phyloP scores from a whole-genome alignment of 1,139 yeast genomes.

The Komagataea norvegica region DNA sequence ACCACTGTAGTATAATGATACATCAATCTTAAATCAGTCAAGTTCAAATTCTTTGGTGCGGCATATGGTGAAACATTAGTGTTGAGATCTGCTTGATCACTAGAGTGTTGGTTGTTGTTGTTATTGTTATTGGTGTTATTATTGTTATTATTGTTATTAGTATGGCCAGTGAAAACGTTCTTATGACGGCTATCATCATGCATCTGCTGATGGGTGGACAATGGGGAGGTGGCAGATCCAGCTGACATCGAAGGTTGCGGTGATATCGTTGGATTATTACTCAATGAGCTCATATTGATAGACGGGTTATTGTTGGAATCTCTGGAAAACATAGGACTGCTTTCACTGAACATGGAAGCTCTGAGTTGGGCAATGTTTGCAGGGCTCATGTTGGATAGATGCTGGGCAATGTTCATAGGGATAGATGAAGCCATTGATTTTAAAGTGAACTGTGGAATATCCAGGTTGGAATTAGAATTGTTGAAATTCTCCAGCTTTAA shows the following conservation, averaged over 20 bases:
- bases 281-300: slow-evolving; percentile 16
- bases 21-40: slow-evolving; percentile 75
- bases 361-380: slow-evolving; percentile 7
- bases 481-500: slow-evolving; percentile 7
- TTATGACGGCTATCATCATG: slow-evolving; percentile 5
- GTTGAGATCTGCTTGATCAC: slow-evolving; percentile 16
- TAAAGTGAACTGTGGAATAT: slow-evolving; percentile 9
- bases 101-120: no score
- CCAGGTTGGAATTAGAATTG: slow-evolving; percentile 4
- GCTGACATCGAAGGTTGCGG: slow-evolving; percentile 28
- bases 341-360: slow-evolving; percentile 7
- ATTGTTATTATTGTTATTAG: slow-evolving; percentile 8
- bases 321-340: slow-evolving; percentile 6
- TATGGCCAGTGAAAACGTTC: slow-evolving; percentile 6
- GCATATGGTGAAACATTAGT: slow-evolving; percentile 8
- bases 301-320: slow-evolving; percentile 13
- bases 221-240: slow-evolving; percentile 23
- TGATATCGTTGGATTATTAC: slow-evolving; percentile 26
- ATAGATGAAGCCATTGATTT: slow-evolving; percentile 7
- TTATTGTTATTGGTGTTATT: slow-evolving; percentile 7
- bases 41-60: slow-evolving; percentile 40
- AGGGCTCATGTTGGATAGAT: slow-evolving; percentile 8
- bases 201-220: slow-evolving; percentile 18
- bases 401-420: slow-evolving; percentile 9
- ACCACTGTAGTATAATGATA: slow-evolving; percentile 85